Conservation (phyloP, 176 grass and related monocot species). For the Hordeum marinum region DNA sequence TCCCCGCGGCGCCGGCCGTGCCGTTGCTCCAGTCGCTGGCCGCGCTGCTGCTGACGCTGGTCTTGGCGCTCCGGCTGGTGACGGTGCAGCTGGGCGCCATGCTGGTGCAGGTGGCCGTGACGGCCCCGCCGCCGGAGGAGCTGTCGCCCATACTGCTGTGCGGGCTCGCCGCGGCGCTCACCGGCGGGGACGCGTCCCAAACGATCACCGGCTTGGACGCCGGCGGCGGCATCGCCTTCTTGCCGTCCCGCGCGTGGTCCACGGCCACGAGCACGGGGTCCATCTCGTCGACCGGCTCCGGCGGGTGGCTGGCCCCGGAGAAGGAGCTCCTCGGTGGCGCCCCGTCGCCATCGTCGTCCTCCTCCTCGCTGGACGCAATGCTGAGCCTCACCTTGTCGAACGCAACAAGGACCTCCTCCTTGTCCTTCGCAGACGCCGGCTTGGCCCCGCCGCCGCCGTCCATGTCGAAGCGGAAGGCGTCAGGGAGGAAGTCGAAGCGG, state of each 20-base stretch:
- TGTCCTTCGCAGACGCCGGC: neutral
- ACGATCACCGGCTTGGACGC: constrained; percentile 18
- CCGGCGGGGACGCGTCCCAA: constrained; percentile 45
- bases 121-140: constrained; percentile 30
- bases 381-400: constrained; percentile 48
- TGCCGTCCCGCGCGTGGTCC: neutral
- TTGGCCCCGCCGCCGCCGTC: neutral
- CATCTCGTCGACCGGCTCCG: constrained; percentile 52
- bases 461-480: constrained; percentile 40
- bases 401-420: constrained; percentile 2
- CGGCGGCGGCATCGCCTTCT: neutral
- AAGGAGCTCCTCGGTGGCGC: constrained; percentile 41
- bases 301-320: constrained; percentile 54
- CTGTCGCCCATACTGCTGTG: constrained; percentile 59
- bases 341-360: constrained; percentile 8
- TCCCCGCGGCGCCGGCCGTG: neutral
- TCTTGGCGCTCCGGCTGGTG: constrained; percentile 47
- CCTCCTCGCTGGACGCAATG: constrained; percentile 41
- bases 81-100: constrained; percentile 48
- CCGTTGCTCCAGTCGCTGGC: constrained; percentile 47
- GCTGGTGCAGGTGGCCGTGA: constrained; percentile 41
- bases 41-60: constrained; percentile 54
- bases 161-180: constrained; percentile 42
- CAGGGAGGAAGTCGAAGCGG: constrained; percentile 13
- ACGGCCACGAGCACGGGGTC: constrained; percentile 36